Conservation (phyloP, 495 filamentous ascomycete genomes). For the Saxophila tyrrhenica region DNA sequence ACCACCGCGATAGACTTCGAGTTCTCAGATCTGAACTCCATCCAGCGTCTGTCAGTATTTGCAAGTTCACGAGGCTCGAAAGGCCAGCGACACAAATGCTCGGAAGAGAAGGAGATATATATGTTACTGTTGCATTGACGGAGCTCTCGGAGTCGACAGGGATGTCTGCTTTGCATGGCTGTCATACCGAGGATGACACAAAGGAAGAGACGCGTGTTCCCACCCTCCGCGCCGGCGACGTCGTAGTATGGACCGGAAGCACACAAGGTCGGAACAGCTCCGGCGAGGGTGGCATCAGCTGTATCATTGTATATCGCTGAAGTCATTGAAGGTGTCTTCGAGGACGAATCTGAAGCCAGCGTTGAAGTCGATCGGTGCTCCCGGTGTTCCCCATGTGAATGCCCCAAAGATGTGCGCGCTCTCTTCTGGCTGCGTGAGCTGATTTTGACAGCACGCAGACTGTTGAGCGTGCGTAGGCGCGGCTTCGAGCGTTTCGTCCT, state of each 20-base stretch:
- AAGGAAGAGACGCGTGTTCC: not conserved
- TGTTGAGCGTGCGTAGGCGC: no score
- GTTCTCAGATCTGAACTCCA: not conserved
- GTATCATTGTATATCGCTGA: not conserved
- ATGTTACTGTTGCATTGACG: not conserved
- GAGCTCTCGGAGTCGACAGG: not conserved
- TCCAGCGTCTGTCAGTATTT: not conserved
- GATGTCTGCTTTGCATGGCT: not conserved
- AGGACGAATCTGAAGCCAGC: no score
- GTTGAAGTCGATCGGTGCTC: no score
- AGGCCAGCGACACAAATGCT: not conserved
- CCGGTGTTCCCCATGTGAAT: no score
- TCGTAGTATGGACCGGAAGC: not conserved
- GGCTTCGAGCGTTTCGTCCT: no score
- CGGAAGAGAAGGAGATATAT: not conserved
- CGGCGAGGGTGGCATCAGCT: not conserved
- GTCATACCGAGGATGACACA: not conserved
- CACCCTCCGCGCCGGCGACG: not conserved
- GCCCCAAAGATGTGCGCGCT: no score
- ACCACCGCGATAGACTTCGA: not conserved
- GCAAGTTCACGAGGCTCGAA: not conserved
- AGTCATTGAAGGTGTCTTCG: no score
- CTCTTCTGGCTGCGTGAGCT: no score
- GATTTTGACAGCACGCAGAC: no score
- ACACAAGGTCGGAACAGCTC: not conserved